These are phyloP conservation scores for Backusella mclennaniae DNA, from an alignment of 192 early-diverging fungal species.

Conservation along the genomic window DNA sequence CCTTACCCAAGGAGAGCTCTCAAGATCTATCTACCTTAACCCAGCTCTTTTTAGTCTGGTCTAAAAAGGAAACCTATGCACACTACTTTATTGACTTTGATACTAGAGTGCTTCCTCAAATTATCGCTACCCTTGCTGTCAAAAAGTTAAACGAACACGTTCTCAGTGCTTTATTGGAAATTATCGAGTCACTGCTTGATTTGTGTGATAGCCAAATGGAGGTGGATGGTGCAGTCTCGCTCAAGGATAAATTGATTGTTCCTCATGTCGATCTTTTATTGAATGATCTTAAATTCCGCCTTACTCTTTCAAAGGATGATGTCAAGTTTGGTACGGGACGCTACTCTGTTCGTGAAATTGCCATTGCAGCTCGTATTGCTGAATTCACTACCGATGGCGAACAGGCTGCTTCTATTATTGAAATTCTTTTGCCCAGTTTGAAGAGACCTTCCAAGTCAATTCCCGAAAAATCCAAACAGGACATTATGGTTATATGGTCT, in stretches of 20 bases:
- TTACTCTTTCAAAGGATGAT: constrained; percentile 44
- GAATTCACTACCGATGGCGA: constrained; percentile 66
- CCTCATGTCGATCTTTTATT: constrained; percentile 57
- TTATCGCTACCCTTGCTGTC: constrained; percentile 74
- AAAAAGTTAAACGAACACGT: constrained; percentile 80
- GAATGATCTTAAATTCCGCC: constrained; percentile 54
- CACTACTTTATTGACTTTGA: constrained; percentile 67
- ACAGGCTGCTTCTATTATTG: constrained; percentile 67
- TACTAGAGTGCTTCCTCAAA: constrained; percentile 58
- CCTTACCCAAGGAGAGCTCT: constrained; percentile 79
- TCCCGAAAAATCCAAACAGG: constrained; percentile 76
- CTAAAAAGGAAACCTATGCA: constrained; percentile 61
- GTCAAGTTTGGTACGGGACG: constrained; percentile 49
- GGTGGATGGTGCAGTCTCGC: constrained; percentile 30
- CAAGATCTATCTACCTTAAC: constrained; percentile 82
- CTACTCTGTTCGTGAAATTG: constrained; percentile 70
- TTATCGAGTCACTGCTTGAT: constrained; percentile 71
- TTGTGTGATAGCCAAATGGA: constrained; percentile 52
- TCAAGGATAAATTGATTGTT: constrained; percentile 48
- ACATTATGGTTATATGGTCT: constrained; percentile 79
- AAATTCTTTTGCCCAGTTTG: constrained; percentile 82
- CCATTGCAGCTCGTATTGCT: constrained; percentile 77
- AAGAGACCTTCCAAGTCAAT: constrained; percentile 67
- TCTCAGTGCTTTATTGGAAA: constrained; percentile 63
- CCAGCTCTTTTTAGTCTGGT: constrained; percentile 78